Evolutionary conservation across 805 yeast genomes (phyloP).

Genomic region (Saturnispora hagleri): DNA sequence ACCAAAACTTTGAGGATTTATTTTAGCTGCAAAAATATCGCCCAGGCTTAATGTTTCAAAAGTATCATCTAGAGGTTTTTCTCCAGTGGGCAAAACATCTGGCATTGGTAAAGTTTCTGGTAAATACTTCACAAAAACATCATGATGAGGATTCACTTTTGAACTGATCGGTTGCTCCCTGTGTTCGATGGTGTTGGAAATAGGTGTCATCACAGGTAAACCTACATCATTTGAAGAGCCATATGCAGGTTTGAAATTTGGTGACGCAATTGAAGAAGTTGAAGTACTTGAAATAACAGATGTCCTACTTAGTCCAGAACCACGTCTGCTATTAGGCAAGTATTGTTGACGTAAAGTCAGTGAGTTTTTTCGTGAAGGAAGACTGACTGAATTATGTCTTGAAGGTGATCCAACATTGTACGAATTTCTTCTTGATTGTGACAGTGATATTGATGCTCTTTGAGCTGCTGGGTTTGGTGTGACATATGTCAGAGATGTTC

Average conservation of each 20-base stretch:
- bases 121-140: constrained; percentile 19
- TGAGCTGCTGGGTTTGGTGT: constrained; percentile 7
- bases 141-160: not conserved
- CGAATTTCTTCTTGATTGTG: constrained; percentile 19
- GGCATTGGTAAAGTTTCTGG: constrained; percentile 57
- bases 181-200: not conserved
- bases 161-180: not conserved
- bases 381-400: constrained; percentile 7
- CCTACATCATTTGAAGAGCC: not conserved
- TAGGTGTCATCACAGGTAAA: not conserved
- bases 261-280: not conserved
- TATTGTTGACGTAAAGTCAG: constrained; percentile 5
- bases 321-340: constrained; percentile 13
- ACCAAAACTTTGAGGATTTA: not conserved
- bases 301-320: constrained; percentile 14
- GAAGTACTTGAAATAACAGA: constrained; percentile 5
- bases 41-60: not conserved
- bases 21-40: not conserved
- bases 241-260: not conserved
- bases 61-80: not conserved
- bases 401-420: constrained; percentile 10
- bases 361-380: constrained; percentile 16
- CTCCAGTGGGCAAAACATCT: constrained; percentile 19
- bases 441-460: constrained; percentile 9
- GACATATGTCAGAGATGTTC: not conserved